Conservation (phyloP, 768 basidiomycete species). For the Pholiota molesta region DNA sequence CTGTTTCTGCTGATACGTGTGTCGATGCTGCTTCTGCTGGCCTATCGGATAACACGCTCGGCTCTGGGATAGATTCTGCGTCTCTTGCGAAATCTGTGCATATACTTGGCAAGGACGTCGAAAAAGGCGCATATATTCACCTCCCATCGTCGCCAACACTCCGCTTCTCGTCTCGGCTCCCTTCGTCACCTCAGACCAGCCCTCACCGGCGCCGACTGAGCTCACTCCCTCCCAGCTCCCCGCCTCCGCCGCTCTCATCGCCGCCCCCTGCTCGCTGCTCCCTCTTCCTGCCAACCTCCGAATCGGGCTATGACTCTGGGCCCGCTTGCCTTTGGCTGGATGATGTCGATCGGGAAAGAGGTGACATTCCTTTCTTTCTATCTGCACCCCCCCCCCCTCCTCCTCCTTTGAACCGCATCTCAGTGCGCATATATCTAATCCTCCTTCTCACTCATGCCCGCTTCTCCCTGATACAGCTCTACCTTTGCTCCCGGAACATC, state of each 20-base stretch:
- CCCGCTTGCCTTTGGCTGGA: no score
- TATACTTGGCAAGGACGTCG: slow-evolving; percentile 1
- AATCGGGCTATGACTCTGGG: not conserved
- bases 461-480: no score
- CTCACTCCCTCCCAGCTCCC: slow-evolving; percentile 22
- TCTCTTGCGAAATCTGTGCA: not conserved
- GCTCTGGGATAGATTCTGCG: no score
- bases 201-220: not conserved
- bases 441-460: no score
- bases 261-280: not conserved
- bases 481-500: no score
- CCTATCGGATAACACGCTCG: not conserved
- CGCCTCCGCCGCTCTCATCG: slow-evolving; percentile 10
- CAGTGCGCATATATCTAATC: no score
- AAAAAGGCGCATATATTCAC: slow-evolving; percentile 16
- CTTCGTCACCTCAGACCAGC: not conserved
- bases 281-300: not conserved
- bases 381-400: no score
- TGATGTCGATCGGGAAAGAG: no score
- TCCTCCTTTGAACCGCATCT: no score
- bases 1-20: not conserved
- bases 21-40: not conserved
- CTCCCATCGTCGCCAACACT: slow-evolving; percentile 3
- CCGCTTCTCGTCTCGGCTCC: not conserved
- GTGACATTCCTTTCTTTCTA: no score